Evolutionary conservation across 345 rosid genomes (phyloP), one percentile per base, ranked within the genome.

Genomic region (Abelmoschus esculentus): DNA sequence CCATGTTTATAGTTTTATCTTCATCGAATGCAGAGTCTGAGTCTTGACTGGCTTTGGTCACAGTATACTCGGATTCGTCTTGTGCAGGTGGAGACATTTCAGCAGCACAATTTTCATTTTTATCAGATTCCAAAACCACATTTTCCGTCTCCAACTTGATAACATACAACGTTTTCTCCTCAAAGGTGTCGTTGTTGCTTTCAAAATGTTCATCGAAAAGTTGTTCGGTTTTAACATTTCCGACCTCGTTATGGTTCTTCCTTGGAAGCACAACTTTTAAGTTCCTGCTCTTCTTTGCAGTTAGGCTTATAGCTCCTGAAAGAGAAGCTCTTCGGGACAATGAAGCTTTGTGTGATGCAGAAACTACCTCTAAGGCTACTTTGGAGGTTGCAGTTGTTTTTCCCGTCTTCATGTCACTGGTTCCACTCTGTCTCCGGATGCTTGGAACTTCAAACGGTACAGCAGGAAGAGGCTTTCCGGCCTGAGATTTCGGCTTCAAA

Each of bases 161-260:
- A 59, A 92, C 90, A 79, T 84, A 78, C 15, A 92, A 74, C n/a
- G 89, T 88, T 70, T 88, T 90, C 77, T 86, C 98, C 72, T 78
- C 72, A 53, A 82, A 80, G 42, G 26, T 63, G 65, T 80, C 82
- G 67, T 1, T 3, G 38, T 34, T 34, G 38, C 38, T 34, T 34
- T 6, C 38, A 6, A 34, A 6, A 6, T 50, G 50, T 46, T 46
- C 50, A 46, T 46, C 50, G n/a, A 46, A 13, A 47, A 76, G 5
- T 72, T 80, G 73, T 70, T 74, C 64, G 60, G 73, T 54, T 17
- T 79, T 80, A 44, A 52, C 69, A 36, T 69, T 82, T 28, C 13
- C 70, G 1, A 57, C 75, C 75, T 70, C 73, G 73, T 73, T 76
- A 68, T 65, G 77, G 53, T 69, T 82, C 81, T 80, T 84, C 67